A percentile compares a stretch with the other conserved stretches of the same genome.
Evolutionary conservation across 1,284 basidiomycete species (phyloP).

Genomic region (Psilocybe mexicana): DNA sequence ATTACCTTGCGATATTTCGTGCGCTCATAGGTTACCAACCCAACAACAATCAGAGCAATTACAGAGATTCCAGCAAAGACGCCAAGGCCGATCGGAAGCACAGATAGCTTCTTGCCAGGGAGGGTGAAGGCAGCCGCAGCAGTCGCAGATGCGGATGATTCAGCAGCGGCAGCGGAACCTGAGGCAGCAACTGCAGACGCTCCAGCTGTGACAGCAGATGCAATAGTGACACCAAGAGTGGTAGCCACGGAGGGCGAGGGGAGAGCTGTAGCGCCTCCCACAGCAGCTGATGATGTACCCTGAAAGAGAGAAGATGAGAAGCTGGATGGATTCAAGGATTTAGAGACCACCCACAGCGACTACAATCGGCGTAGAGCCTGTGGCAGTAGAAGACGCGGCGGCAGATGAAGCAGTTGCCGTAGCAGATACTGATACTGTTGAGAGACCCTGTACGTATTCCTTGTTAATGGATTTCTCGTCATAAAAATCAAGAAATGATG

Average conservation of each 20-base stretch:
- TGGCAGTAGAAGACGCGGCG: conserved; percentile 21
- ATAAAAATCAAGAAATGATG: background rate
- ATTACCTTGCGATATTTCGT: conserved; percentile 78
- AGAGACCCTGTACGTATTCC: conserved; percentile 5
- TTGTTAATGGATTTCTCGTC: background rate
- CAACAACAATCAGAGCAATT: conserved; percentile 76
- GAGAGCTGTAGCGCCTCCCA: conserved; percentile 16
- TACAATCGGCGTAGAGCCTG: conserved; percentile 20
- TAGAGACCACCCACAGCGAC: conserved; percentile 6
- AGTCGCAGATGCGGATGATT: conserved; percentile 38
- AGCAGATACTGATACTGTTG: conserved; percentile 10
- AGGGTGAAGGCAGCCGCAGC: conserved; percentile 53
- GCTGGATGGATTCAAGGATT: background rate
- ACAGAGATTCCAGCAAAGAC: conserved; percentile 81
- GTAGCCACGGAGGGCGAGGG: conserved; percentile 3
- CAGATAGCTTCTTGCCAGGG: conserved; percentile 71
- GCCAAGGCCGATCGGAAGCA: conserved; percentile 78
- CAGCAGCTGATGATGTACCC: conserved; percentile 15
- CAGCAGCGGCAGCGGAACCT: conserved; percentile 42
- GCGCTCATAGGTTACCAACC: conserved; percentile 78
- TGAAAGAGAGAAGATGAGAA: background rate
- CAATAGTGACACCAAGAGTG: conserved; percentile 2
- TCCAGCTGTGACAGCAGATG: conserved; percentile 6
- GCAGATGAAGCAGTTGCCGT: conserved; percentile 16
- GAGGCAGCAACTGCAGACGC: conserved; percentile 29